phyloP scores from a whole-genome alignment of 2,329 filamentous ascomycete species.

The Fusarium domesticum region DNA sequence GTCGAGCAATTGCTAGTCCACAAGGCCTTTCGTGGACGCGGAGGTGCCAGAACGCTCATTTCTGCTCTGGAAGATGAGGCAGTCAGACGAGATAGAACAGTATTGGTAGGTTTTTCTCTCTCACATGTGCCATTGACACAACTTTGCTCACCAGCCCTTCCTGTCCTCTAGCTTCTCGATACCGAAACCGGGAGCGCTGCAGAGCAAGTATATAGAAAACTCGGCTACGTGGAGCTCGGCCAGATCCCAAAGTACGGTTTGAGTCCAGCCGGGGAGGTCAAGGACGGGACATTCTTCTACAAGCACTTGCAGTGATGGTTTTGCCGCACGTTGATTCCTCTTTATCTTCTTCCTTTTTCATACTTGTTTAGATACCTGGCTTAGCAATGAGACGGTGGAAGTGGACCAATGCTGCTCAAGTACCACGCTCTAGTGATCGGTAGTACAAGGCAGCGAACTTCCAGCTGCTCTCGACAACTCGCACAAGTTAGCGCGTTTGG shows the following conservation, averaged over 20 bases:
- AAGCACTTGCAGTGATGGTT: slow-evolving; percentile 44
- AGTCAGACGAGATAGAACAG: slow-evolving; percentile 42
- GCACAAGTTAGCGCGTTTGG: too few relatives aligned
- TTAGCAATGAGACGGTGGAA: not conserved
- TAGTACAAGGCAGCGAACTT: not conserved
- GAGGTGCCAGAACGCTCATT: slow-evolving; percentile 53
- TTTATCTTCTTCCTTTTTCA: slow-evolving; percentile 1
- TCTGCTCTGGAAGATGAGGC: slow-evolving; percentile 55
- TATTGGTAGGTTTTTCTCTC: slow-evolving; percentile 46
- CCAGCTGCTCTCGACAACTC: too few relatives aligned
- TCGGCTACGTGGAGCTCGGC: slow-evolving; percentile 57
- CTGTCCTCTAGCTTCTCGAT: slow-evolving; percentile 45
- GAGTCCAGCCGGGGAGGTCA: slow-evolving; percentile 47
- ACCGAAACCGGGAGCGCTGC: slow-evolving; percentile 51
- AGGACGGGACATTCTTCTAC: slow-evolving; percentile 56
- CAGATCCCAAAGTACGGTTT: slow-evolving; percentile 53
- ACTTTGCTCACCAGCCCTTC: not conserved
- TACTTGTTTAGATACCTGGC: not conserved
- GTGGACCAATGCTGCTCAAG: slow-evolving; percentile 1
- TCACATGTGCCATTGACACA: not conserved
- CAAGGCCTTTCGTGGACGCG: slow-evolving; percentile 47
- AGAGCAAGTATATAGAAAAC: slow-evolving; percentile 50
- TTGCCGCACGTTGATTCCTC: not conserved
- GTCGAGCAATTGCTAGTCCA: slow-evolving; percentile 60
- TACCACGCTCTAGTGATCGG: not conserved